Evolutionary conservation across 2,329 filamentous ascomycete species (phyloP), one percentile per base, ranked within the genome.

Genomic region (Xylaria sp.): DNA sequence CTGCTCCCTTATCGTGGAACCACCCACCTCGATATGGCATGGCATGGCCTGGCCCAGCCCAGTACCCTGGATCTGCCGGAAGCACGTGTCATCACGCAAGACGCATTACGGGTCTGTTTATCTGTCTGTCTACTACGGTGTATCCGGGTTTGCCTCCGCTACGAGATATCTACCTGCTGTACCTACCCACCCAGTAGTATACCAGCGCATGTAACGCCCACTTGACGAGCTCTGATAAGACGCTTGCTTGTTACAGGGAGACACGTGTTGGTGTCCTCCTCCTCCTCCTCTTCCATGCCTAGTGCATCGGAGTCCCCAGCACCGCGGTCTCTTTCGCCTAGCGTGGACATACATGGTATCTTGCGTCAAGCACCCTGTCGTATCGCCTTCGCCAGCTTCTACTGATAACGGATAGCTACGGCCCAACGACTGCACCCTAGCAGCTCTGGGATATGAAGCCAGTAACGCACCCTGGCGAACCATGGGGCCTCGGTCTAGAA

Each of bases 61-160:
- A 32, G 16, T 25, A 27, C 21, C 13, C 37, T 42, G 51, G 50
- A 25, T 47, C 57, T 32, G 57, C 40, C 27, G 50, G 29, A 29
- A 60, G 29, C 58, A 66, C 64, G 23, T 62, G 51, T 16, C 37
- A 32, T 40, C 37, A 10, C 29, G 55, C 55, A 44, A 48, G 10
- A 42, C 32, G 40, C 21, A 16, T n/a, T 13, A 4, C 2, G 44
- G 60, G 27, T 21, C 10, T n/a, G 4, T 12, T 2, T 27, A 10
- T 35, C 8, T 35, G 32, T 35, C 32, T 35, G 32, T 35, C 32
- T 32, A 5, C 59, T 27, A 10, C 51, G 21, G 42, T 63, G 40
- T 29, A 29, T 50, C 50, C 57, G 50, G 25, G 18, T 63, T 57
- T 35, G 27, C 10, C 53, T 66, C 65, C 44, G 53, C 47, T 53